These are phyloP conservation scores for Eremothecium cymbalariae DNA, from an alignment of 1,139 yeast genomes.

Conservation along the genomic window DNA sequence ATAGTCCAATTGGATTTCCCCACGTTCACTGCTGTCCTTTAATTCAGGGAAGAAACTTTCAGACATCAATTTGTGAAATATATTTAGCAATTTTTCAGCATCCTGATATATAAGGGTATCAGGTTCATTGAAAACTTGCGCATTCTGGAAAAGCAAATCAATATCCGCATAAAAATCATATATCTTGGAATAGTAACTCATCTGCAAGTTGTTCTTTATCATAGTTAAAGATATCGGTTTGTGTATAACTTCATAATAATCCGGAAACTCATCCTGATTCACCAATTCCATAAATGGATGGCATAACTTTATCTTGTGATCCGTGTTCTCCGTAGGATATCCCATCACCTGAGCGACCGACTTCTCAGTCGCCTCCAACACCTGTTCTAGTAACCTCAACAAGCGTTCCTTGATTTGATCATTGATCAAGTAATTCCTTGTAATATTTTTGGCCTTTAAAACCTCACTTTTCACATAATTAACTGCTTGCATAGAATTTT, in stretches of 20 bases:
- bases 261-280: conserved; percentile 48
- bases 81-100: conserved; percentile 38
- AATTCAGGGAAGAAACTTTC: conserved; percentile 25
- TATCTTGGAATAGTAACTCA: conserved; percentile 40
- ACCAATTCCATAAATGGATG: conserved; percentile 53
- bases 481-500: conserved; percentile 40
- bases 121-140: conserved; percentile 50
- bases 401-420: conserved; percentile 25
- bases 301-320: conserved; percentile 35
- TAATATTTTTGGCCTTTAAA: conserved; percentile 29
- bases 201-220: conserved; percentile 38
- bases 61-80: conserved; percentile 22
- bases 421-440: conserved; percentile 26
- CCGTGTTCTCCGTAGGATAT: conserved; percentile 17
- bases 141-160: conserved; percentile 46
- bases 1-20: conserved; percentile 27
- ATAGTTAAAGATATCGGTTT: conserved; percentile 50
- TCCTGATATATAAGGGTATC: conserved; percentile 50
- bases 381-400: conserved; percentile 31
- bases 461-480: conserved; percentile 29
- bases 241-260: conserved; percentile 47
- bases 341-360: conserved; percentile 25
- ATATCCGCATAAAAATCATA: conserved; percentile 44
- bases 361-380: conserved; percentile 37
- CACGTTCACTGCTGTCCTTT: conserved; percentile 27